Conservation (phyloP, 2,329 filamentous ascomycete genomes). For the Curvularia lunata region DNA sequence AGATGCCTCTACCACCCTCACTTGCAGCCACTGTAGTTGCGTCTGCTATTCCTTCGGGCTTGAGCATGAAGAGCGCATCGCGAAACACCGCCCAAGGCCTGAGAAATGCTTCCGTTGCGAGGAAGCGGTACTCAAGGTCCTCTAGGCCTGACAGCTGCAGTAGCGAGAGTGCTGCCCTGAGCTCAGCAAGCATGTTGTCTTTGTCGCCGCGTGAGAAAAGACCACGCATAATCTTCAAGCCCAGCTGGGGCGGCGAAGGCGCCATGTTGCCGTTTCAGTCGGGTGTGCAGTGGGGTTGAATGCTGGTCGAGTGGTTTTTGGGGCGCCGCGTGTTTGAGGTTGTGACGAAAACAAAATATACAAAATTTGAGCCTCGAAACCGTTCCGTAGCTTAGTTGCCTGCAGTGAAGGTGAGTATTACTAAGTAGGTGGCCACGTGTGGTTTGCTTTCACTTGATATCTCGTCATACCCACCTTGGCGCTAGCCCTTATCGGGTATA, state of each 20-base stretch:
- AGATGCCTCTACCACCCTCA: conserved; percentile 17
- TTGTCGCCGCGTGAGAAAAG: conserved; percentile 21
- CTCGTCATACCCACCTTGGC: neutral
- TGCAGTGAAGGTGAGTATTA: neutral
- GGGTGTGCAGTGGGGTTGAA: neutral
- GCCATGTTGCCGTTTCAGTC: conserved; percentile 10
- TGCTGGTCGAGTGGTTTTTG: neutral
- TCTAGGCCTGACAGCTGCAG: conserved; percentile 29
- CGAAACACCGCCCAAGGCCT: conserved; percentile 41
- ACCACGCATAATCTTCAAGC: conserved; percentile 22
- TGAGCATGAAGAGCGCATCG: conserved; percentile 35
- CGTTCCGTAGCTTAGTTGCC: neutral
- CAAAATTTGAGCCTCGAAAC: neutral
- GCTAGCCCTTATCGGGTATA: neutral
- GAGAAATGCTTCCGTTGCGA: conserved; percentile 38
- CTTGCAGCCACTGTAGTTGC: conserved; percentile 7
- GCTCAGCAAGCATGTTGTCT: conserved; percentile 24
- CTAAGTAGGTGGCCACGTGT: neutral
- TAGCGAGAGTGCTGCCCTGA: conserved; percentile 34
- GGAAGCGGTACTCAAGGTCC: conserved; percentile 38
- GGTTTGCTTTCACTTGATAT: neutral
- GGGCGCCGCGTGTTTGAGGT: neutral
- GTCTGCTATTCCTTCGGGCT: conserved; percentile 18
- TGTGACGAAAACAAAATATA: neutral
- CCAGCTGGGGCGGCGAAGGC: conserved; percentile 7